Conservation (phyloP, 1,284 basidiomycete species). For the Cryptococcus jaspeensis region DNA sequence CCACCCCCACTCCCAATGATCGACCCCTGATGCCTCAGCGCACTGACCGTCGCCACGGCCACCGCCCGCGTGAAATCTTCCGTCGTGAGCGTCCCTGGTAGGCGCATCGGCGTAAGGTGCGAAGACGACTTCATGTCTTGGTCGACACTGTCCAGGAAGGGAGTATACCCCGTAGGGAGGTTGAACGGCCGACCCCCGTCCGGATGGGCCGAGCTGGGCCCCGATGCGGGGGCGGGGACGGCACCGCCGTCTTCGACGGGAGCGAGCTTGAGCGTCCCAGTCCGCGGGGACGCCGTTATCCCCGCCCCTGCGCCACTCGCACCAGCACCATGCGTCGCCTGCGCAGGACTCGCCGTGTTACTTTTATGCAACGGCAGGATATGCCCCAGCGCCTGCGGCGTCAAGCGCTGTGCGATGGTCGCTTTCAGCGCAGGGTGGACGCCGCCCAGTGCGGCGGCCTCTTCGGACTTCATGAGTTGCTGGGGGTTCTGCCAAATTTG, state of each 20-base stretch:
- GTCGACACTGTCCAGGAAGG: constrained; percentile 69
- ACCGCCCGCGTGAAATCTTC: constrained; percentile 90
- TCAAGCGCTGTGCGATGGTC: constrained; percentile 70
- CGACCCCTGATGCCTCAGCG: constrained; percentile 65
- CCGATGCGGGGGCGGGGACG: no score
- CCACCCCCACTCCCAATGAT: constrained; percentile 18
- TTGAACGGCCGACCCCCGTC: constrained; percentile 16
- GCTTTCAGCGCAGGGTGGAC: constrained; percentile 59
- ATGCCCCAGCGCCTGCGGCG: constrained; percentile 53
- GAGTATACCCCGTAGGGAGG: constrained; percentile 55
- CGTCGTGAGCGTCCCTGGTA: constrained; percentile 68
- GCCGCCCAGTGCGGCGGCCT: constrained; percentile 46
- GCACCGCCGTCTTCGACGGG: not conserved
- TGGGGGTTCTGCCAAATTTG: constrained; percentile 99
- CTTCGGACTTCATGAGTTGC: constrained; percentile 71
- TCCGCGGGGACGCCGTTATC: not conserved
- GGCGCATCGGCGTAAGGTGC: constrained; percentile 57
- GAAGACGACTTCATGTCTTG: constrained; percentile 20
- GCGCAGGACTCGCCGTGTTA: constrained; percentile 10
- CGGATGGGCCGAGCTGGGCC: no score
- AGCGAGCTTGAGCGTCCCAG: not conserved
- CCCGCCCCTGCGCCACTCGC: no score
- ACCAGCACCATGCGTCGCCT: not conserved
- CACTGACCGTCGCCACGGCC: constrained; percentile 83
- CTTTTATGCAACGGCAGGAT: constrained; percentile 46